Evolutionary conservation across 176 grass and related monocot species (phyloP), one percentile per base, ranked within the genome.

Genomic region (Musa acuminata): DNA sequence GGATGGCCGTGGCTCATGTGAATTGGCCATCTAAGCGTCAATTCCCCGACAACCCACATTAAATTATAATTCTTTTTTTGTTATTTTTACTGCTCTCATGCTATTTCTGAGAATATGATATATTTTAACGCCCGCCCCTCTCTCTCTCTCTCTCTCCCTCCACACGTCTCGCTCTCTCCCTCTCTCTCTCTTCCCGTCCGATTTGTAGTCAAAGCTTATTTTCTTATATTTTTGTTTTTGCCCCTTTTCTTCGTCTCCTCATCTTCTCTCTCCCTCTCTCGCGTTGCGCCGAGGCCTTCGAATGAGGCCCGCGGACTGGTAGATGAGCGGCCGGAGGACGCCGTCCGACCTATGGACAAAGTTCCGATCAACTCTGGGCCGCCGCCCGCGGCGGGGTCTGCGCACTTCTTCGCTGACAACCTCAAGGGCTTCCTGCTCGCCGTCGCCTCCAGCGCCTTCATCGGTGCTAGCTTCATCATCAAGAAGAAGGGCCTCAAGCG

Each of bases 381-480:
- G 48, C 6, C 35, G 71, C 53, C 67, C 72, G 64, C 76, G 71
- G 85, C 71, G 83, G 88, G 76, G 81, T 88, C 77, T 13, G 8
- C 5, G 8, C 49, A 72, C 8, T 19, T 72, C 22, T 91, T 99
- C 80, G 80, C 60, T 60, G 95, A 92, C 62, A 94, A 99, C 80
- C 86, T 99, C 67, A 91, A 81, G 80, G 95, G 95, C 69, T 79
- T 89, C 58, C 79, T 94, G 71, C 88, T 99, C 82, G 86, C 95
- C 60, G 73, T 94, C 64, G 86, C 82, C 76, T 99, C 95, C 55
- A 94, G 88, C 76, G 88, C 88, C 69, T 99, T 99, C 86, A 91
- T 99, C 82, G 90, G 95, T n/a, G 95, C 89, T 71, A 99, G 95
- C 82, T 99, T 99, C 86, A 91, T 99, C 84, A 83, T 99, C 82